Evolutionary conservation across 306 rosid species (phyloP).

Genomic region (Cucumis melo): DNA sequence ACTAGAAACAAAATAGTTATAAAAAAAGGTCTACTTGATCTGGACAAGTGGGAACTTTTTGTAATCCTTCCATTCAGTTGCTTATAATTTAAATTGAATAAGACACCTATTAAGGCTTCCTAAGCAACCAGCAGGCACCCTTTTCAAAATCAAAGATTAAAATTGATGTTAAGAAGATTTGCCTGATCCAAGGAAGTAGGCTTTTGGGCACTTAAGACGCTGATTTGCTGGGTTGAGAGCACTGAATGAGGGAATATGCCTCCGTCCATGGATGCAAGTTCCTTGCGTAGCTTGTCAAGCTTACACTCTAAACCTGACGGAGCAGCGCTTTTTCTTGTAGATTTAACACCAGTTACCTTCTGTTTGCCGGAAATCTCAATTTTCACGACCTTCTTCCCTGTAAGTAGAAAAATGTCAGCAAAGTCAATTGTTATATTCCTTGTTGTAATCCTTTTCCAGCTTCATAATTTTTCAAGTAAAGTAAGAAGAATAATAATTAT

Average conservation of each 20-base stretch:
- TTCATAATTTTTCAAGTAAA: neutral
- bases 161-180: neutral
- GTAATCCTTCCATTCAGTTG: neutral
- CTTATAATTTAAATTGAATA: neutral
- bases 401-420: neutral
- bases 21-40: neutral
- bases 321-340: slow-evolving; percentile 30
- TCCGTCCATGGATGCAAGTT: slow-evolving; percentile 55
- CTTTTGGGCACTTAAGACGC: slow-evolving; percentile 47
- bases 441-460: neutral
- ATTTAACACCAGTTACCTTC: slow-evolving; percentile 32
- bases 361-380: slow-evolving; percentile 41
- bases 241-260: slow-evolving; percentile 84
- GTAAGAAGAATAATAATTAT: neutral
- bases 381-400: slow-evolving; percentile 54
- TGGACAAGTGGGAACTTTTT: neutral
- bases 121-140: neutral
- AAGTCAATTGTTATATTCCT: neutral
- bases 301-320: slow-evolving; percentile 58
- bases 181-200: slow-evolving; percentile 54
- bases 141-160: neutral
- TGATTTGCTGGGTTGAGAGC: slow-evolving; percentile 68
- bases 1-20: no score
- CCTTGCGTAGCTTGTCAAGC: slow-evolving; percentile 71
- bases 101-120: neutral